phyloP scores from a whole-genome alignment of 768 basidiomycete species.

The Pisolithus marmoratus region DNA sequence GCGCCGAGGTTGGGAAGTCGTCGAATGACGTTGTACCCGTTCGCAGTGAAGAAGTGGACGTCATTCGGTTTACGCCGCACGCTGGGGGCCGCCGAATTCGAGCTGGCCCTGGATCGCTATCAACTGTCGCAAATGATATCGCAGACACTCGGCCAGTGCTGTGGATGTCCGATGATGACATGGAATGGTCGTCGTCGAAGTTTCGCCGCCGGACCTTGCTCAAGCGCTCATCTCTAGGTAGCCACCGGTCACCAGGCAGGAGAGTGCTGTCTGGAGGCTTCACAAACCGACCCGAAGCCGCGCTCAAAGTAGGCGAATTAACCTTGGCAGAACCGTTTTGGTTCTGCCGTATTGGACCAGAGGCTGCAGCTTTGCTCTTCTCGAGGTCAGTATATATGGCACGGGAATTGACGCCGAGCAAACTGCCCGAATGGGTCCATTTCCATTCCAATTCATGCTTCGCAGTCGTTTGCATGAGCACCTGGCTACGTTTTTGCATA shows the following conservation, averaged over 20 bases:
- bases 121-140: slow-evolving; percentile 77
- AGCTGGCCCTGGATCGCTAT: slow-evolving; percentile 80
- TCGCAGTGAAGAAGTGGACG: slow-evolving; percentile 69
- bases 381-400: slow-evolving; percentile 22
- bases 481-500: slow-evolving; percentile 81
- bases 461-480: slow-evolving; percentile 52
- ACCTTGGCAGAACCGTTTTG: slow-evolving; percentile 37
- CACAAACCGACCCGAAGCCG: slow-evolving; percentile 56
- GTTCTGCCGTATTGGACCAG: slow-evolving; percentile 61
- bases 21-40: slow-evolving; percentile 53
- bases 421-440: slow-evolving; percentile 35
- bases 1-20: slow-evolving; percentile 66
- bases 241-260: slow-evolving; percentile 42
- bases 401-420: slow-evolving; percentile 35
- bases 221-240: slow-evolving; percentile 50
- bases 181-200: slow-evolving; percentile 86
- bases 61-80: slow-evolving; percentile 67
- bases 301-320: slow-evolving; percentile 47
- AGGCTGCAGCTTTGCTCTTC: slow-evolving; percentile 50
- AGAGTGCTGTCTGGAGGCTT: slow-evolving; percentile 31
- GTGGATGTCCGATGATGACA: slow-evolving; percentile 83
- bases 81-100: slow-evolving; percentile 58
- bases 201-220: slow-evolving; percentile 77
- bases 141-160: slow-evolving; percentile 69
- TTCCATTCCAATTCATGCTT: slow-evolving; percentile 63